Evolutionary conservation across 2,329 filamentous ascomycete genomes (phyloP).

Genomic region (Xylariaceae sp.): DNA sequence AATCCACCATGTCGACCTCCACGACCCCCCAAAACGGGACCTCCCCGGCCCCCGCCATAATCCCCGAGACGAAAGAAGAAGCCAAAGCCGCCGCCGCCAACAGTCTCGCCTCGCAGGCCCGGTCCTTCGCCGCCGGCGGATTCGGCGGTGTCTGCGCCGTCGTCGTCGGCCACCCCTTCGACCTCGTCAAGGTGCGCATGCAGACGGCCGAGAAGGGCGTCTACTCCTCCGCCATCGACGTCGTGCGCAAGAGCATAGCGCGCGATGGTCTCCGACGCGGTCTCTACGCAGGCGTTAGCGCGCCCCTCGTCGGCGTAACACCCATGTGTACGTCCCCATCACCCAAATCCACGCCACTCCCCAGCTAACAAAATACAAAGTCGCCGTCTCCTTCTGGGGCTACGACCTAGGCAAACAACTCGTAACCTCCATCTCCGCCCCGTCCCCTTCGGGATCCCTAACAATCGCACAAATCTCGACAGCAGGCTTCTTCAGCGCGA

Average conservation of each 20-base stretch:
- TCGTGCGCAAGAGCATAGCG: slow-evolving; percentile 81
- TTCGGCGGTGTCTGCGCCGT: slow-evolving; percentile 94
- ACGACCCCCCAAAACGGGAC: slow-evolving; percentile 28
- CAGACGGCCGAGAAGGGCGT: slow-evolving; percentile 94
- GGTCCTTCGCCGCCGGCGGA: slow-evolving; percentile 82
- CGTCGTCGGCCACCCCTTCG: slow-evolving; percentile 91
- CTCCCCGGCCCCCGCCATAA: slow-evolving; percentile 30
- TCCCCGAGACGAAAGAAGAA: slow-evolving; percentile 41
- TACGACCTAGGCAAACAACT: slow-evolving; percentile 94
- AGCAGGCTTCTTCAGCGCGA: slow-evolving; percentile 94
- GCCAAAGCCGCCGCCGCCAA: slow-evolving; percentile 38
- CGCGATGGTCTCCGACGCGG: slow-evolving; percentile 76
- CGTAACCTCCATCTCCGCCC: slow-evolving; percentile 62
- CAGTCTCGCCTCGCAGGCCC: slow-evolving; percentile 50
- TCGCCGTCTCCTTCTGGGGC: slow-evolving; percentile 72
- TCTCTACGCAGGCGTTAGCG: slow-evolving; percentile 93
- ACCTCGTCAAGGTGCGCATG: slow-evolving; percentile 93
- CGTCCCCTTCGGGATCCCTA: slow-evolving; percentile 63
- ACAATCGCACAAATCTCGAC: slow-evolving; percentile 82
- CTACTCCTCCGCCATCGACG: slow-evolving; percentile 85
- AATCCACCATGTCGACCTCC: slow-evolving; percentile 27
- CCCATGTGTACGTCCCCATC: slow-evolving; percentile 77
- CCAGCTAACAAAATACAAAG: slow-evolving; percentile 23
- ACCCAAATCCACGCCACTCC: neutral
- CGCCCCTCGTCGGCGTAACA: slow-evolving; percentile 89